A percentile compares a stretch with the other conserved stretches of the same genome.
These are phyloP conservation scores for Ophiostoma populinum DNA, from an alignment of 2,329 filamentous ascomycete genomes.

Conservation along the genomic window DNA sequence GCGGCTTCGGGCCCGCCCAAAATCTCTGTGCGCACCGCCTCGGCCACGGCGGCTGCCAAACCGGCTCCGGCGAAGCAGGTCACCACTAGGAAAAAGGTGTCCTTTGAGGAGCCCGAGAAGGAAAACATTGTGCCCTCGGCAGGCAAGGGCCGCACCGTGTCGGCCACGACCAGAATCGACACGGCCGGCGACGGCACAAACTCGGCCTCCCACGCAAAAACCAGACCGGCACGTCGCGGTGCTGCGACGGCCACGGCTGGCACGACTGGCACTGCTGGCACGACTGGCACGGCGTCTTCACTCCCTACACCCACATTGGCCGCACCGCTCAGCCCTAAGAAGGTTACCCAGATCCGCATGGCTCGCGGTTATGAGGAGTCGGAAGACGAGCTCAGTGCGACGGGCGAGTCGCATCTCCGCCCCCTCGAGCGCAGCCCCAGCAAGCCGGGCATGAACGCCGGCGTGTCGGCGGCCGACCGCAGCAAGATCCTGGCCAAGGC, in stretches of 20 bases:
- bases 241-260: conserved; percentile 13
- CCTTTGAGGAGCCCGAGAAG: conserved; percentile 47
- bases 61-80: conserved; percentile 6
- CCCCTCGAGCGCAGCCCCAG: conserved; percentile 37
- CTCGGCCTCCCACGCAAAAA: conserved; percentile 7
- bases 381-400: conserved; percentile 41
- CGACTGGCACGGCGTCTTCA: too few relatives aligned
- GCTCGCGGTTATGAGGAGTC: conserved; percentile 28
- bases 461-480: conserved; percentile 16
- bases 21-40: conserved; percentile 20
- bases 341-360: conserved; percentile 39
- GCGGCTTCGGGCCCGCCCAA: conserved; percentile 20
- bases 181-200: too few relatives aligned
- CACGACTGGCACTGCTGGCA: too few relatives aligned
- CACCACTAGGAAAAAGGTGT: conserved; percentile 40
- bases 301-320: too few relatives aligned
- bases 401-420: conserved; percentile 32
- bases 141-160: conserved; percentile 11
- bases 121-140: conserved; percentile 36
- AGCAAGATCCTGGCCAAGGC: conserved; percentile 1
- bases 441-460: conserved; percentile 24
- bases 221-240: conserved; percentile 12
- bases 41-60: conserved; percentile 12
- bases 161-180: too few relatives aligned
- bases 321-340: conserved; percentile 46